These are phyloP conservation scores for Adansonia grandidieri DNA, from an alignment of 441 rosid species.

Conservation along the genomic window DNA sequence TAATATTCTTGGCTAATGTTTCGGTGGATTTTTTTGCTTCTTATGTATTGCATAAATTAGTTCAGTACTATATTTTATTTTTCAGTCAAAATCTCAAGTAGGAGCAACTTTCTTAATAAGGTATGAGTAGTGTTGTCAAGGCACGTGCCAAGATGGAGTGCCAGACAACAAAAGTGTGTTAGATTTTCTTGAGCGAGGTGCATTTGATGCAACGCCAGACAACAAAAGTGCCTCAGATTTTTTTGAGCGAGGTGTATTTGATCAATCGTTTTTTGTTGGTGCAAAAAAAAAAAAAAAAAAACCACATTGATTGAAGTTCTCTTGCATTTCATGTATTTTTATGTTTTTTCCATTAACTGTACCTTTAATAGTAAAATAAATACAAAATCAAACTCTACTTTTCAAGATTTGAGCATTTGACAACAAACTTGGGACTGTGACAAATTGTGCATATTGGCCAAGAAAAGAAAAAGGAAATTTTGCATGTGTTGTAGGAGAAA, in stretches of 20 bases:
- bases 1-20: neutral
- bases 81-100: neutral
- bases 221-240: too few relatives aligned
- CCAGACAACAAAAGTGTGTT: neutral
- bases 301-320: neutral
- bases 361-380: neutral
- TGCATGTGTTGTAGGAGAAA: neutral
- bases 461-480: neutral
- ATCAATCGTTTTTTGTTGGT: neutral
- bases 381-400: neutral
- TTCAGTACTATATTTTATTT: neutral
- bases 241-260: too few relatives aligned
- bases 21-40: neutral
- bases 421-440: neutral
- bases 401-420: neutral
- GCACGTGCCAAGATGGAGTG: neutral
- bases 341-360: too few relatives aligned
- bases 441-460: neutral
- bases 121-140: neutral
- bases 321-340: neutral
- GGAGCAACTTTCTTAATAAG: neutral
- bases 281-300: neutral
- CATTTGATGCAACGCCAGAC: neutral
- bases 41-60: neutral
- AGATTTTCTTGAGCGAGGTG: neutral